Base-by-base conservation (phyloP, 208 protist genomes). In the Trypanosoma lewisi region DNA sequence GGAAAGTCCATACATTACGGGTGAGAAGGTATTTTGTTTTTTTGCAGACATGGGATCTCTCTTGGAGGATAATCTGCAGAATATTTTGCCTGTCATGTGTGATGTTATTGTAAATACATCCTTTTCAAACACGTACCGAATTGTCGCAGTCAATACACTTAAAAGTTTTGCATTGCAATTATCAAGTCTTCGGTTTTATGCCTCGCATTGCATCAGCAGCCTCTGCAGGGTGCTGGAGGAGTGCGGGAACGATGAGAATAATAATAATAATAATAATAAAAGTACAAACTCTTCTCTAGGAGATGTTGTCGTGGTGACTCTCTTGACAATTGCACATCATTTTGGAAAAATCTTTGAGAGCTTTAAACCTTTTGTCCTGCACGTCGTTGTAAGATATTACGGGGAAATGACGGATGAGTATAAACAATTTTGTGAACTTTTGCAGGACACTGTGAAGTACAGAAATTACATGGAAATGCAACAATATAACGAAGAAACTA, bases 321-420 rank as follows among this genome's bases (percentile, higher is more conserved):
- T 95, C 23, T 72, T 74, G 23, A 61, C 80, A 55, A 74, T 96
- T 57, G 83, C 85, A 4, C 77, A 75, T 31, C 91, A 91, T 67
- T 66, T 96, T 4, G 90, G 90, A 33, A 77, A 71, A 36, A 75
- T 84, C 51, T 93, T 91, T 78, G 87, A 86, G 41, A 96, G 91
- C 44, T 96, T 85, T 69, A 79, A 63, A 2, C 74, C 81, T 9
- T 72, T 93, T 47, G 81, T 96, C 28, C 82, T 81, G 44, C 84
- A 81, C 37, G 64, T 86, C 19, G 78, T 96, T 17, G 82, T 85
- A 27, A 48, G 57, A 25, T 87, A 83, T 67, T 81, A 80, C n/a
- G 64, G 73, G 11, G 83, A 82, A 28, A 67, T 56, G 21, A 23
- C 31, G 47, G 47, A 28, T 14, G 34, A 47, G 14, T 77, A 63